Conservation (phyloP, 306 rosid genomes). For the Cicer pinnatifidum region DNA sequence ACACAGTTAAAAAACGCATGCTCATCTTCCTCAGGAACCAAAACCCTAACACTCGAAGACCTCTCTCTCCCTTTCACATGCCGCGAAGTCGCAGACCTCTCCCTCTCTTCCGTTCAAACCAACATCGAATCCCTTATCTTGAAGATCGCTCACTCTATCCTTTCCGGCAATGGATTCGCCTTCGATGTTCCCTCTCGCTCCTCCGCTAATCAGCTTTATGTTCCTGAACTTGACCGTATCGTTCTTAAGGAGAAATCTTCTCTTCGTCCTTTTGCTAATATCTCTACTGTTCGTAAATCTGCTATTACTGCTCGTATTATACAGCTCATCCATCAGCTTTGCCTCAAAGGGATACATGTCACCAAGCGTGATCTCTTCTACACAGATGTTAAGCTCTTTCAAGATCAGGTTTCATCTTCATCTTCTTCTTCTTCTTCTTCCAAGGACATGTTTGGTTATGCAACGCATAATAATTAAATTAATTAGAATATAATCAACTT, state of each 20-base stretch:
- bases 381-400: constrained; percentile 91
- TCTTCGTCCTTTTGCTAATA: constrained; percentile 72
- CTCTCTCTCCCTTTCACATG: constrained; percentile 68
- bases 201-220: constrained; percentile 79
- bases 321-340: constrained; percentile 87
- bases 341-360: constrained; percentile 77
- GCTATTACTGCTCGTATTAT: constrained; percentile 72
- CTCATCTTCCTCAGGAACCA: constrained; percentile 50
- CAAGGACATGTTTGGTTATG: neutral
- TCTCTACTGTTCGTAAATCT: constrained; percentile 80
- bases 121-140: constrained; percentile 65
- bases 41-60: constrained; percentile 78
- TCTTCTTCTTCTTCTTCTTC: neutral
- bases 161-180: constrained; percentile 77
- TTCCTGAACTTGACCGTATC: constrained; percentile 85
- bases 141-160: constrained; percentile 66
- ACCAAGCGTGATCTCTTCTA: constrained; percentile 95
- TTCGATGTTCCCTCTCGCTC: constrained; percentile 90
- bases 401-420: constrained; percentile 60
- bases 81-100: constrained; percentile 80
- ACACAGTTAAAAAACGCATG: constrained; percentile 37
- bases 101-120: constrained; percentile 70
- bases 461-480: neutral
- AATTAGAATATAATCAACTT: neutral
- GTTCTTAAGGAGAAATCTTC: constrained; percentile 76